Base-by-base conservation (phyloP, 2,329 filamentous ascomycete genomes). In the Piedraia hortae region DNA sequence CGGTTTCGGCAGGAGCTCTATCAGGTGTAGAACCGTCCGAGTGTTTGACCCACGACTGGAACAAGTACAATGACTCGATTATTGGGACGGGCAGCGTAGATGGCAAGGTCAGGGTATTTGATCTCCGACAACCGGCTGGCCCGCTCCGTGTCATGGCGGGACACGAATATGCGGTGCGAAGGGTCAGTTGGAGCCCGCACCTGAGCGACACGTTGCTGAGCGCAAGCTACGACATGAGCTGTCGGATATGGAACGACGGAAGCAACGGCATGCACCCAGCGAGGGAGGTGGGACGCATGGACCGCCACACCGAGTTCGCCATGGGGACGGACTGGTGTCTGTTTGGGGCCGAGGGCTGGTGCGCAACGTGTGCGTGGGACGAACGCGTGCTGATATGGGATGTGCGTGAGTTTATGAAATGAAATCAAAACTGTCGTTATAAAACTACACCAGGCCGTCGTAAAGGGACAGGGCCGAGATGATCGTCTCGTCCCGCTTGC, bases 291-390 rank as follows among this genome's bases (percentile, higher is more conserved):
- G 80, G 78, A 3, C 49, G 77, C 17, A 91, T 97, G 80, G 78
- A 74, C 26, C 52, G 65, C 10, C 85, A 97, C 44, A 91, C 82
- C 1, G 85, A 97, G 49, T 97, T 97, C 37, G 78, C 72, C 6
- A 90, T 78, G 3, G 85, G 85, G 5, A 73, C 93, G 1, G 85
- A 97, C 44, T 97, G 88, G 85, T 97, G 85, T 47, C 47, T 97
- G 19, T 97, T 97, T 45, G 85, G 85, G 4, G 71, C 65, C 12
- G 80, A 89, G 31, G 85, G 85, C 4, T 97, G 85, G 85, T 80
- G 80, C 33, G 80, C 85, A 2, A 88, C 74, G 30, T 74, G 72
- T 2, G 80, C 77, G 1, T 97, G 85, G 85, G 85, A 97, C 38
- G 78, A 91, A 50, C 60, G 66, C 34, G 59, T 97, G 6, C 52